These are phyloP conservation scores for Sclerotinia spermophila DNA, from an alignment of 2,329 filamentous ascomycete genomes.

Conservation along the genomic window DNA sequence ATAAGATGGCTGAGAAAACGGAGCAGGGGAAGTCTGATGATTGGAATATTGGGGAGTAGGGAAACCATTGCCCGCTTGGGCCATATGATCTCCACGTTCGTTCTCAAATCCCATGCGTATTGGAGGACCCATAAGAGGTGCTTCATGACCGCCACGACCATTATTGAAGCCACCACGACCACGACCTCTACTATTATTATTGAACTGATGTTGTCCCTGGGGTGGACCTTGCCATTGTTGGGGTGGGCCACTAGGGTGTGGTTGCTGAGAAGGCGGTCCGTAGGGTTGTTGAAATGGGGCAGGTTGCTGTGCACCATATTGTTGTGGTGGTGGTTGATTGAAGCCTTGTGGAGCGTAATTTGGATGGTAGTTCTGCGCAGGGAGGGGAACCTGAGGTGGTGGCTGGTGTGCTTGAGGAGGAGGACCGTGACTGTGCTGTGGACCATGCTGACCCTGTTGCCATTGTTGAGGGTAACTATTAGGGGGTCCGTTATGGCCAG, in stretches of 20 bases:
- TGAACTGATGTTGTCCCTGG: slow-evolving; percentile 43
- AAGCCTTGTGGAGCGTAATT: slow-evolving; percentile 57
- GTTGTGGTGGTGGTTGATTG: slow-evolving; percentile 34
- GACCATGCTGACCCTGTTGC: slow-evolving; percentile 24
- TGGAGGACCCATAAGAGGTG: slow-evolving; percentile 51
- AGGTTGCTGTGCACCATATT: slow-evolving; percentile 39
- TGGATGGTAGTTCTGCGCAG: slow-evolving; percentile 54
- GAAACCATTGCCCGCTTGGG: slow-evolving; percentile 46
- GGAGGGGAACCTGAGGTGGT: slow-evolving; percentile 43
- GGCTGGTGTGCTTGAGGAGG: slow-evolving; percentile 32
- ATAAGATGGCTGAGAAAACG: slow-evolving; percentile 37
- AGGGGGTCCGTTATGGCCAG: slow-evolving; percentile 25
- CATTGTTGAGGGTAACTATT: slow-evolving; percentile 32
- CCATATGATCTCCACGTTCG: slow-evolving; percentile 41
- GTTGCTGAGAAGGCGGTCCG: slow-evolving; percentile 35
- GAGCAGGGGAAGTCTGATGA: slow-evolving; percentile 35
- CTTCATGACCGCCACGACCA: slow-evolving; percentile 43
- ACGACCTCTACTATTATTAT: slow-evolving; percentile 32
- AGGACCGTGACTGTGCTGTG: slow-evolving; percentile 32
- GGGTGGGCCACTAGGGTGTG: slow-evolving; percentile 37
- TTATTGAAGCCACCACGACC: slow-evolving; percentile 39
- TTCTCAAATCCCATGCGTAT: slow-evolving; percentile 54
- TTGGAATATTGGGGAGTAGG: slow-evolving; percentile 37
- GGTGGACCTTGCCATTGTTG: slow-evolving; percentile 38
- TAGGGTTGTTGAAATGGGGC: slow-evolving; percentile 38